Conservation (phyloP, 148 eudicot species). For the Camellia sinensis region DNA sequence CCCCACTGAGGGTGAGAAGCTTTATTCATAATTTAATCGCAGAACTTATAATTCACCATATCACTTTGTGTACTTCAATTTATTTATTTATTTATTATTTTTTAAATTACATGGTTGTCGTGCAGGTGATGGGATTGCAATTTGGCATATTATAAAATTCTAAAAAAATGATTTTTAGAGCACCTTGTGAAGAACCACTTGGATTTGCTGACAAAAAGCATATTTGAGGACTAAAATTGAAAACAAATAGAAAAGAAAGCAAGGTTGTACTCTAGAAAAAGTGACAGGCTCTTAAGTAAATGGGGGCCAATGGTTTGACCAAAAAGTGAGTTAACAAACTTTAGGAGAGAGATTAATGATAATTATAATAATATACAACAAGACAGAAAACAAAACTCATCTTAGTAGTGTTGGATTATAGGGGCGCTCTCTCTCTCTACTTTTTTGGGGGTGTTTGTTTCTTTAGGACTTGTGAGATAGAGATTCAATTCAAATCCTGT, state of each 20-base stretch:
- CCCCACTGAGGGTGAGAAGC: too few relatives aligned
- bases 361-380: background rate
- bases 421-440: background rate
- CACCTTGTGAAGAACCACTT: background rate
- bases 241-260: constrained; percentile 7
- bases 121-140: background rate
- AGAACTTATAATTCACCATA: too few relatives aligned
- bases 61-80: too few relatives aligned
- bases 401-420: too few relatives aligned
- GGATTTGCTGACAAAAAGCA: constrained; percentile 13
- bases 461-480: background rate
- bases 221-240: background rate
- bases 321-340: constrained; percentile 12
- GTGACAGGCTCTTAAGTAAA: background rate
- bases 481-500: constrained; percentile 15
- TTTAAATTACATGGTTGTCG: too few relatives aligned
- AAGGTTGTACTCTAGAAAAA: constrained; percentile 6
- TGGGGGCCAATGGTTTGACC: constrained; percentile 20
- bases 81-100: too few relatives aligned
- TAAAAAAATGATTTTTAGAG: background rate
- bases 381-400: constrained; percentile 8
- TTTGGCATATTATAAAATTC: background rate
- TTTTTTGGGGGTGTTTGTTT: constrained; percentile 3
- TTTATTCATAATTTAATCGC: too few relatives aligned
- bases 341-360: background rate